Base-by-base conservation (phyloP, 2,329 filamentous ascomycete species). In the Septoria petroselini region DNA sequence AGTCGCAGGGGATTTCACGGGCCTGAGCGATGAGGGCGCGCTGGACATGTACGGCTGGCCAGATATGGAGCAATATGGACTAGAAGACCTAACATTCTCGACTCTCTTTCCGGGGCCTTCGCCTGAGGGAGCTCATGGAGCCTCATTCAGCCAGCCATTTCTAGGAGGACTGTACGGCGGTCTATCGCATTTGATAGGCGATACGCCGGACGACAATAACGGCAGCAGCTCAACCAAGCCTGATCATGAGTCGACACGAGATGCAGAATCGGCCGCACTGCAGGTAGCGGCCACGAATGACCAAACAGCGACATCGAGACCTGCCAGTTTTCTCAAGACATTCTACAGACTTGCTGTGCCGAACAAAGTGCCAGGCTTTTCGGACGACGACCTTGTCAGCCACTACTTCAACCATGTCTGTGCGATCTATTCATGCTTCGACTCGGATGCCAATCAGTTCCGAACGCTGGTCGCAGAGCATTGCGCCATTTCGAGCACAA, bases 391-490 rank as follows among this genome's bases (percentile, higher is more conserved):
- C 38, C 68, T 84, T 12, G 76, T 83, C 7, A 79, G 82, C 40
- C 81, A 83, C 57, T 84, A 83, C 58, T 84, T 84, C 67, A 78
- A 78, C 58, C 78, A 82, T 52, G 79, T 83, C 2, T 81, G 79
- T 41, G 75, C 73, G 3, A 66, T 83, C 7, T 83, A 81, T 62
- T 84, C 81, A n/a, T 81, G 77, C 51, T 84, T 82, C 58, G 81
- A 84, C 63, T 82, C 80, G 15, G 70, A 74, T 9, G 71, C 82
- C 57, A 84, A 84, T 57, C 79, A 80, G 0, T 83, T 83, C 56
- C 71, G 81, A 30, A 78, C 76, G 1, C 78, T 79, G 0, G 78
- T 83, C 9, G 75, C 74, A 3, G 75, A 76, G 17, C 70, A 82
- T 2, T 83, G 79, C 74, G 71, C 77, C 33, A 75, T 74, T n/a